Conservation (phyloP, 208 protist species). For the Crithidia acanthocephali region DNA sequence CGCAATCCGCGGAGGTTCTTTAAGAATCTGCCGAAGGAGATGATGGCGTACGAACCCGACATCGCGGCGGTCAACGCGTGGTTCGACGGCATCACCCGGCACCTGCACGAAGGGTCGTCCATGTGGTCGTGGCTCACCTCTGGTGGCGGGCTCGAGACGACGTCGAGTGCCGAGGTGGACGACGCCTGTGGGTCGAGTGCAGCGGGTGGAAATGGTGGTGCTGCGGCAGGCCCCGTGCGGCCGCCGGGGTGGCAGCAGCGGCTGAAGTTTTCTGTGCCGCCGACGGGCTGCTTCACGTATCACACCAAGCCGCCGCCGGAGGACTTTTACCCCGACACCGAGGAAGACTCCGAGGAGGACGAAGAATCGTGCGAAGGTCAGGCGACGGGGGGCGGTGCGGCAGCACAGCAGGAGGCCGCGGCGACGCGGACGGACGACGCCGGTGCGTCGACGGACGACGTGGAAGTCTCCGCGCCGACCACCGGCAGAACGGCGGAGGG, state of each 20-base stretch:
- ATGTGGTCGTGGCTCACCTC: constrained; percentile 22
- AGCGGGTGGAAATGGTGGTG: neutral
- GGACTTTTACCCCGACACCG: constrained; percentile 20
- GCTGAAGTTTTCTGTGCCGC: constrained; percentile 14
- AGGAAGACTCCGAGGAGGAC: constrained; percentile 10
- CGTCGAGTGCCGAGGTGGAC: neutral
- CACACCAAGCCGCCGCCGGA: constrained; percentile 3
- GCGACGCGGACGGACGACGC: neutral
- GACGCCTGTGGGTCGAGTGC: neutral
- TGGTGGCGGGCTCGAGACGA: neutral
- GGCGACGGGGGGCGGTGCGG: neutral
- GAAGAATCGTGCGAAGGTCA: neutral
- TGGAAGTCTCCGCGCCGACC: neutral
- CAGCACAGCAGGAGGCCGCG: neutral
- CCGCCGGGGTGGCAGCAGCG: constrained; percentile 7
- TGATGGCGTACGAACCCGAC: constrained; percentile 19
- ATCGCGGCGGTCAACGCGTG: constrained; percentile 22
- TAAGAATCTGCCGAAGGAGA: constrained; percentile 12
- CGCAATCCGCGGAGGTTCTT: constrained; percentile 18
- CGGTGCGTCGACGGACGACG: neutral
- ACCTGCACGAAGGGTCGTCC: constrained; percentile 17
- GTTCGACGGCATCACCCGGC: constrained; percentile 21
- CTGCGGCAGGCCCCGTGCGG: neutral
- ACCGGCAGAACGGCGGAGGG: neutral
- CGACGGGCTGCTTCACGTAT: constrained; percentile 27